Evolutionary conservation across 2,329 filamentous ascomycete genomes (phyloP).

Genomic region (Neonectria faginata): DNA sequence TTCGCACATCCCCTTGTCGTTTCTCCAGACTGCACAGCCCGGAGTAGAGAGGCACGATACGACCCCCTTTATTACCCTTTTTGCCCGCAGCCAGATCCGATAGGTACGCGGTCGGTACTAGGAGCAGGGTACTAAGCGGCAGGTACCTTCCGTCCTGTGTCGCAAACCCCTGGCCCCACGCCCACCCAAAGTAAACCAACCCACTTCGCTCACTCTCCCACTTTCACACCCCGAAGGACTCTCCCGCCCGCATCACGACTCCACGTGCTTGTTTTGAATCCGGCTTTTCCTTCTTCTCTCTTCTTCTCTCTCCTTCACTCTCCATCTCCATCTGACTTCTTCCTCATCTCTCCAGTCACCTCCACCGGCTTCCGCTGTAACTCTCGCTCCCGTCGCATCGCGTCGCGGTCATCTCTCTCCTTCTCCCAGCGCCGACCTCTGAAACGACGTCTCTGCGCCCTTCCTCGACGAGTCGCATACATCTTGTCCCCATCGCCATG

Average conservation of each 20-base stretch:
- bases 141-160: constrained; percentile 22
- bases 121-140: constrained; percentile 3
- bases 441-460: constrained; percentile 20
- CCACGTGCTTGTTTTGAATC: constrained; percentile 47
- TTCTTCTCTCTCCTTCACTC: constrained; percentile 33
- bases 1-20: constrained; percentile 29
- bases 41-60: constrained; percentile 19
- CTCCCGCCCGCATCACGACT: constrained; percentile 41
- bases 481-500: constrained; percentile 48
- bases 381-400: constrained; percentile 26
- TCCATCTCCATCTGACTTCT: constrained; percentile 18
- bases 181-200: constrained; percentile 1
- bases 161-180: constrained; percentile 25
- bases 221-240: constrained; percentile 22
- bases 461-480: constrained; percentile 32
- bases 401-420: constrained; percentile 26
- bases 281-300: constrained; percentile 39
- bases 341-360: background rate
- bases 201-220: constrained; percentile 17
- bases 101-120: constrained; percentile 12
- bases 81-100: background rate
- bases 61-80: background rate
- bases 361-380: constrained; percentile 15
- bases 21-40: constrained; percentile 32
- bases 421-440: constrained; percentile 21